These are phyloP conservation scores for Elsinoe ampelina DNA, from an alignment of 2,329 filamentous ascomycete species.

Conservation along the genomic window DNA sequence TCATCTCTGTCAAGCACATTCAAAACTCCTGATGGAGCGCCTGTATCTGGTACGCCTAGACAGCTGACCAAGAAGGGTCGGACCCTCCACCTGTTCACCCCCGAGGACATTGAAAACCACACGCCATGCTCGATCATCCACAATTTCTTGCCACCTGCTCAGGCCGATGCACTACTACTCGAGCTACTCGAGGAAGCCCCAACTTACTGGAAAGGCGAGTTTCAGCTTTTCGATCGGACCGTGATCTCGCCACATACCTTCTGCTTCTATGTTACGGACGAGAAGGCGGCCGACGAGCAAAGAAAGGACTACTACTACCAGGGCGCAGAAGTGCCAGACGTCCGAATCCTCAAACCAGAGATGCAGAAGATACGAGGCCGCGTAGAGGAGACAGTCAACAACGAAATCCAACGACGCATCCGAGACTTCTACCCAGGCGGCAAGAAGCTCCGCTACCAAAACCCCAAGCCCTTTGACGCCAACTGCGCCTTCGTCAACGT, in stretches of 20 bases:
- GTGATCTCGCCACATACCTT: slow-evolving; percentile 79
- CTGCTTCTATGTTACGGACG: slow-evolving; percentile 70
- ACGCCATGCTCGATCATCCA: slow-evolving; percentile 89
- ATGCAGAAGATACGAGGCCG: slow-evolving; percentile 59
- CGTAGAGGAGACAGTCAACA: slow-evolving; percentile 69
- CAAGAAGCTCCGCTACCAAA: slow-evolving; percentile 69
- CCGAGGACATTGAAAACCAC: slow-evolving; percentile 67
- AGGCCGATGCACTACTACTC: slow-evolving; percentile 63
- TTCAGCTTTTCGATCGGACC: slow-evolving; percentile 80
- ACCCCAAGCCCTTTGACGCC: slow-evolving; percentile 62
- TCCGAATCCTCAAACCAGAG: slow-evolving; percentile 65
- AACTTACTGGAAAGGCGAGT: slow-evolving; percentile 61
- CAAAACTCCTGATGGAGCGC: not conserved
- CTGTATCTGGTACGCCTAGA: slow-evolving; percentile 18
- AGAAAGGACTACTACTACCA: slow-evolving; percentile 81
- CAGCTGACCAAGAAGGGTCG: slow-evolving; percentile 62
- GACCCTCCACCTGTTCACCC: slow-evolving; percentile 75
- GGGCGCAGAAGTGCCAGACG: slow-evolving; percentile 62
- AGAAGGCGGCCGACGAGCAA: slow-evolving; percentile 59
- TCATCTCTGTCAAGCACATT: slow-evolving; percentile 29
- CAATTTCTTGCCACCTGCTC: slow-evolving; percentile 66
- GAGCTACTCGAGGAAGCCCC: slow-evolving; percentile 68
- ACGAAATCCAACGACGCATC: slow-evolving; percentile 64
- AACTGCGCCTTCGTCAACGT: slow-evolving; percentile 95
- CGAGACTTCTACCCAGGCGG: slow-evolving; percentile 56